Evolutionary conservation across 176 grass and related monocot genomes (phyloP), one percentile per base, ranked within the genome.

Genomic region (Bolboschoenus planiculmis): DNA sequence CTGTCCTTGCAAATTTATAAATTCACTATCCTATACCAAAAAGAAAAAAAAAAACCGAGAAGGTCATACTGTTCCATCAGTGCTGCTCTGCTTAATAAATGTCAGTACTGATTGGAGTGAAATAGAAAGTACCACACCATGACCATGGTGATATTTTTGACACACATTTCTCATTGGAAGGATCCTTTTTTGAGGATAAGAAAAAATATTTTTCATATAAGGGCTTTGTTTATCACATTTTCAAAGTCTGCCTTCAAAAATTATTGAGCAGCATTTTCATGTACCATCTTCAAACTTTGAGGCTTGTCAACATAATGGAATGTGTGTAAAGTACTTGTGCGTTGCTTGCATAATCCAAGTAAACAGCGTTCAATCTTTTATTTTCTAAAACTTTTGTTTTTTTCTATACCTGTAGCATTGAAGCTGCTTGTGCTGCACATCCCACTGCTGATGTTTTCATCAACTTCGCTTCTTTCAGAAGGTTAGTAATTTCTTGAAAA

Each of bases 361-460:
- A 33, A 34, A 35, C 31, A 18, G 55, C 27, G 15, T 56, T 34
- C 20, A 35, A 59, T 20, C 36, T 61, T 42, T 14, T 64, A 74
- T 74, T 44, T 50, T 27, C 29, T 71, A 47, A n/a, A 53, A 14
- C 53, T 59, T n/a, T 27, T 2, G 42, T 51, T 21, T 34, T 84
- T 60, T 20, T 88, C 24, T 81, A 33, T 80, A 11, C 71, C 43
- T 90, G 42, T 78, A 98, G 96, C 84, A 91, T 99, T 84, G 96
- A 99, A 91, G 96, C 93, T 56, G 96, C 96, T 68, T 93, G 91
- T 80, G 86, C 78, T 72, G 91, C 91, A 37, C 96, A 99, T 81
- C 92, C 92, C 85, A 93, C 89, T 60, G 96, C 96, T 34, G 96
- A 99, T 93, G 96, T 95, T 80, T 99, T 99, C 86, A 95, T 95